A percentile compares a stretch with the other conserved stretches of the same genome.
phyloP scores from a whole-genome alignment of 2,329 filamentous ascomycete genomes.

The Alternaria arborescens region DNA sequence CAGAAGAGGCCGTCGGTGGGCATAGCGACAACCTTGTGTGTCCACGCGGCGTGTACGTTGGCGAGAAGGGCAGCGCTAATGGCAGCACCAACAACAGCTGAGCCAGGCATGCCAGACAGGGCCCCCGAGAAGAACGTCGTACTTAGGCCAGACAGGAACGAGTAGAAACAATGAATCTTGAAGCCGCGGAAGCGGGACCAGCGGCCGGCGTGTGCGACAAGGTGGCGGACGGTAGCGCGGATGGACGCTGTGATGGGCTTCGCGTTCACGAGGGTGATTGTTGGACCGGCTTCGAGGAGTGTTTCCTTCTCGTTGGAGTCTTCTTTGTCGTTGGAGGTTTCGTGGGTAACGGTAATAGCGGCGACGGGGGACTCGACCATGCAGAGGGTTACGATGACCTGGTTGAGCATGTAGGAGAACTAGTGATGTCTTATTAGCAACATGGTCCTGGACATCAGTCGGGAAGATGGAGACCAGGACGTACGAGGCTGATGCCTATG shows the following conservation, averaged over 20 bases:
- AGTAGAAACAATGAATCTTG: slow-evolving; percentile 54
- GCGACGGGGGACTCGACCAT: slow-evolving; percentile 69
- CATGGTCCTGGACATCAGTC: not conserved
- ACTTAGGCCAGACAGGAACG: slow-evolving; percentile 47
- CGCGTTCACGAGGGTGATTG: slow-evolving; percentile 57
- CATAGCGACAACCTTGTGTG: slow-evolving; percentile 82
- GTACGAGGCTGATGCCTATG: slow-evolving; percentile 54
- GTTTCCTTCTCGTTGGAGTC: slow-evolving; percentile 38
- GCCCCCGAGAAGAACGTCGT: slow-evolving; percentile 57
- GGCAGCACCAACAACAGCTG: slow-evolving; percentile 63
- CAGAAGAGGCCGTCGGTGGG: slow-evolving; percentile 68
- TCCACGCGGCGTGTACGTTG: slow-evolving; percentile 79
- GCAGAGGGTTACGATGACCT: slow-evolving; percentile 68
- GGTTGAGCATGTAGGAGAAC: slow-evolving; percentile 65
- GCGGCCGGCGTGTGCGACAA: slow-evolving; percentile 71
- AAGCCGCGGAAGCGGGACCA: slow-evolving; percentile 75
- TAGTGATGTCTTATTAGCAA: slow-evolving; percentile 16
- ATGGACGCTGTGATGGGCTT: slow-evolving; percentile 70
- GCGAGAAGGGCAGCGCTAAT: slow-evolving; percentile 69
- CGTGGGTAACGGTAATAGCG: slow-evolving; percentile 57
- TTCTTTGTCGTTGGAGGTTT: slow-evolving; percentile 57
- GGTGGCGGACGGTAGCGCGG: slow-evolving; percentile 65
- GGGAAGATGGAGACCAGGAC: slow-evolving; percentile 19
- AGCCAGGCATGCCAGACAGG: slow-evolving; percentile 54
- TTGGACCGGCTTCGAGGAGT: slow-evolving; percentile 51